Conservation (phyloP, 805 yeast species). For the Metschnikowia baotianmanensis region DNA sequence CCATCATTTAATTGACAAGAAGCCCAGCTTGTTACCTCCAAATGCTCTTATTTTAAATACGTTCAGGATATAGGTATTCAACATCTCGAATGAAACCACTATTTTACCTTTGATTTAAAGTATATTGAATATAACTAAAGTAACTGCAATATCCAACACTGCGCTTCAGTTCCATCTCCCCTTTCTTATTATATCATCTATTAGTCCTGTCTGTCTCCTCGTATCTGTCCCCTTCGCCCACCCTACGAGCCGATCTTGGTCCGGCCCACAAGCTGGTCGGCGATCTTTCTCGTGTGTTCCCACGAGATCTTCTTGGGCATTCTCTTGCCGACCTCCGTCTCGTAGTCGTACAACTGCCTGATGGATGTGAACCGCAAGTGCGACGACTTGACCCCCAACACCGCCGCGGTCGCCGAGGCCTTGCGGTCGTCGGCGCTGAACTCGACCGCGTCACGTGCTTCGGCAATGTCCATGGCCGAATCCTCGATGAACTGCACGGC, state of each 20-base stretch:
- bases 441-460: constrained; percentile 27
- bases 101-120: too few relatives aligned
- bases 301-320: constrained; percentile 89
- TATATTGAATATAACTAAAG: too few relatives aligned
- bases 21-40: too few relatives aligned
- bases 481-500: constrained; percentile 69
- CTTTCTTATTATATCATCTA: too few relatives aligned
- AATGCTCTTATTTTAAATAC: too few relatives aligned
- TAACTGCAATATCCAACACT: too few relatives aligned
- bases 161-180: too few relatives aligned
- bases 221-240: too few relatives aligned
- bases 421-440: constrained; percentile 34
- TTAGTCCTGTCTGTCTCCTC: too few relatives aligned
- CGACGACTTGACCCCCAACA: constrained; percentile 78
- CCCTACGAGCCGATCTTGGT: constrained; percentile 18
- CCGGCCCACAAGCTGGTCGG: constrained; percentile 83
- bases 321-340: constrained; percentile 76
- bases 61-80: too few relatives aligned
- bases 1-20: too few relatives aligned
- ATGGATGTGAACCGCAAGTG: constrained; percentile 73
- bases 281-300: constrained; percentile 69
- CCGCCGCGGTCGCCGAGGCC: constrained; percentile 61
- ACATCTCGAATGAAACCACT: too few relatives aligned
- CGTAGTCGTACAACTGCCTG: constrained; percentile 76
- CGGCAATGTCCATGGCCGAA: constrained; percentile 21